Conservation (phyloP, 352 stramenopile genomes). For the Pythium vanterpoolii region DNA sequence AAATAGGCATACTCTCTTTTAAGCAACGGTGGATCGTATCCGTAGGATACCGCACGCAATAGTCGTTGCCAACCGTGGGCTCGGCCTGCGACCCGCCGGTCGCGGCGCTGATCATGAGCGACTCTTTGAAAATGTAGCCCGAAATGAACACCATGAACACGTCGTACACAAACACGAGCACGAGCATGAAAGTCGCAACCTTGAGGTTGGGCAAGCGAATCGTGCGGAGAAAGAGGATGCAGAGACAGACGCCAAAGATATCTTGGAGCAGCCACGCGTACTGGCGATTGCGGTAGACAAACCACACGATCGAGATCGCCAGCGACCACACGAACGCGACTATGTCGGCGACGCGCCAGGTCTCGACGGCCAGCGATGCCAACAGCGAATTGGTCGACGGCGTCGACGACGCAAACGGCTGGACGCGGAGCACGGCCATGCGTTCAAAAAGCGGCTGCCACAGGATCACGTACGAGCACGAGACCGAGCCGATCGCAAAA, state of each 20-base stretch:
- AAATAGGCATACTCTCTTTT: conserved; percentile 91
- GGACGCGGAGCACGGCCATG: conserved; percentile 29
- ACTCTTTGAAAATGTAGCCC: conserved; percentile 87
- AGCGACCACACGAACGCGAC: conserved; percentile 67
- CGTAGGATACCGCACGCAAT: conserved; percentile 71
- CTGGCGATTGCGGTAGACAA: conserved; percentile 70
- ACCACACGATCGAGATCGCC: conserved; percentile 51
- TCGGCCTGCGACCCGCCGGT: conserved; percentile 72
- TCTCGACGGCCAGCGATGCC: conserved; percentile 42
- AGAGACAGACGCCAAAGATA: conserved; percentile 92
- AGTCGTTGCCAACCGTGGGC: conserved; percentile 41
- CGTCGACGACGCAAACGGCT: conserved; percentile 27
- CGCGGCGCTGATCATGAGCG: conserved; percentile 94
- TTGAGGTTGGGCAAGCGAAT: conserved; percentile 92
- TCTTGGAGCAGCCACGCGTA: conserved; percentile 93
- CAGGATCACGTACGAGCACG: conserved; percentile 48
- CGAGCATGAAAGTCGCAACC: conserved; percentile 89
- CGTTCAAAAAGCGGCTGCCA: conserved; percentile 56
- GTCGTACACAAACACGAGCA: conserved; percentile 95
- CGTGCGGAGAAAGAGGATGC: conserved; percentile 89
- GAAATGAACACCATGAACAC: conserved; percentile 97
- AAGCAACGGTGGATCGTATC: conserved; percentile 56
- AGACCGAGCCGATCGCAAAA: conserved; percentile 60
- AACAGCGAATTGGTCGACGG: conserved; percentile 26
- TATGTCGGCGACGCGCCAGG: conserved; percentile 86